Evolutionary conservation across 176 grass and related monocot genomes (phyloP).

Genomic region (Luzula sylvatica): DNA sequence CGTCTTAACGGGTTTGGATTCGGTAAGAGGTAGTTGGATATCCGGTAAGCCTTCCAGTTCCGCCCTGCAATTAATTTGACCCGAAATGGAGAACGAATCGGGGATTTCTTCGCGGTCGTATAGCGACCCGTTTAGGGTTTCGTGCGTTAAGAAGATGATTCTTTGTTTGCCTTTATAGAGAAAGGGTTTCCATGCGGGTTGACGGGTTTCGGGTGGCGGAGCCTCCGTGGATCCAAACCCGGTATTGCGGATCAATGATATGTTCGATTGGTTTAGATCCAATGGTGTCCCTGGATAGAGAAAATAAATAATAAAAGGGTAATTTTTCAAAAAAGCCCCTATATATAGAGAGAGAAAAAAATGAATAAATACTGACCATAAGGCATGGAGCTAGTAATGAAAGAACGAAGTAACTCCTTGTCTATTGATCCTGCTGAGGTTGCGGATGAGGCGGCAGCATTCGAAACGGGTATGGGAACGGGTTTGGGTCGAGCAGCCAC

Average conservation of each 20-base stretch:
- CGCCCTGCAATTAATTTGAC: constrained; percentile 85
- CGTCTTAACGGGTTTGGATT: constrained; percentile 58
- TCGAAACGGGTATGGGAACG: constrained; percentile 52
- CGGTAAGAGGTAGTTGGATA: constrained; percentile 65
- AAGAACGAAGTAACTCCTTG: constrained; percentile 50
- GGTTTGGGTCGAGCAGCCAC: constrained; percentile 47
- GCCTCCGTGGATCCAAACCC: constrained; percentile 61
- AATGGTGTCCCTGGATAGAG: constrained; percentile 62
- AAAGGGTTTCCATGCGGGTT: constrained; percentile 92
- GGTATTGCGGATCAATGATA: constrained; percentile 54
- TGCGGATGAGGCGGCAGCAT: constrained; percentile 35
- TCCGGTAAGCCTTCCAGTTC: constrained; percentile 94
- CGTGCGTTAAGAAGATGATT: constrained; percentile 55
- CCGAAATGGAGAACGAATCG: constrained; percentile 79
- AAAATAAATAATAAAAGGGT: constrained; percentile 12
- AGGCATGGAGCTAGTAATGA: constrained; percentile 80
- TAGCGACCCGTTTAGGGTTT: constrained; percentile 65
- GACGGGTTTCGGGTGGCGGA: constrained; percentile 58
- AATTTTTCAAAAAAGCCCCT: no score
- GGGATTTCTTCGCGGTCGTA: constrained; percentile 96
- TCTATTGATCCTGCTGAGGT: constrained; percentile 50
- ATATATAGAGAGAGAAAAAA: not conserved
- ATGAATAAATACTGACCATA: constrained; percentile 56
- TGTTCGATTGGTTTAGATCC: constrained; percentile 72
- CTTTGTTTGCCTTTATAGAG: constrained; percentile 85